phyloP scores from a whole-genome alignment of 2,329 filamentous ascomycete species.

The Purpureocillium takamizusanense region DNA sequence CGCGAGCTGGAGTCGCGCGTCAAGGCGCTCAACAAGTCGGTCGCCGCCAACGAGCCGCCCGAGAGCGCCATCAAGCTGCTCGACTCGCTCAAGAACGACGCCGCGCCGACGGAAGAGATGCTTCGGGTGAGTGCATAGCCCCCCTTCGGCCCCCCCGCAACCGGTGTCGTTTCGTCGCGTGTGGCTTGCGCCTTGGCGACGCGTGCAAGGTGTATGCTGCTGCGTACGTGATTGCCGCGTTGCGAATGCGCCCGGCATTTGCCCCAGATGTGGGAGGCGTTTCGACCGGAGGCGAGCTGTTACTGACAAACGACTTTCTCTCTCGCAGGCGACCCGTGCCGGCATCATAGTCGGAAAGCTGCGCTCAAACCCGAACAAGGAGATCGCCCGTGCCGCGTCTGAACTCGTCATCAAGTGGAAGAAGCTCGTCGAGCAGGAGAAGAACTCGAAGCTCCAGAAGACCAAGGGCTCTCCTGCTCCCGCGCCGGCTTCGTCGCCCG shows the following conservation, averaged over 20 bases:
- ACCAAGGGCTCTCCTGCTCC: conserved; percentile 31
- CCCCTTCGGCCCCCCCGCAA: background rate
- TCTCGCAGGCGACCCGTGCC: conserved; percentile 65
- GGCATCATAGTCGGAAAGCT: conserved; percentile 83
- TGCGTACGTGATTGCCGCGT: too few relatives aligned
- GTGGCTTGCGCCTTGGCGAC: background rate
- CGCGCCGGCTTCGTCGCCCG: conserved; percentile 46
- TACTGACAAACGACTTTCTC: background rate
- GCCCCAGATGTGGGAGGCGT: too few relatives aligned
- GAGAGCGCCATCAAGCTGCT: conserved; percentile 66
- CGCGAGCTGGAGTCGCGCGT: conserved; percentile 72
- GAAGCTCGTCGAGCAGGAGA: conserved; percentile 62
- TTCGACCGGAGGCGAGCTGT: too few relatives aligned
- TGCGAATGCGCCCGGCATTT: too few relatives aligned
- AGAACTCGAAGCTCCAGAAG: conserved; percentile 36
- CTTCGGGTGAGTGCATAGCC: conserved; percentile 53
- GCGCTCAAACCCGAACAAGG: conserved; percentile 67
- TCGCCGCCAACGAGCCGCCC: conserved; percentile 64
- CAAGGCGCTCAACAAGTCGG: conserved; percentile 72
- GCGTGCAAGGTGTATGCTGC: too few relatives aligned
- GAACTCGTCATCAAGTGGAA: conserved; percentile 87
- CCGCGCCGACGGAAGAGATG: conserved; percentile 80
- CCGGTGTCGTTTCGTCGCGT: background rate
- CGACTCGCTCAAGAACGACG: conserved; percentile 68
- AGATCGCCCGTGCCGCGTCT: conserved; percentile 66